Conservation (phyloP, 768 basidiomycete species). For the Lyophyllum semitale region DNA sequence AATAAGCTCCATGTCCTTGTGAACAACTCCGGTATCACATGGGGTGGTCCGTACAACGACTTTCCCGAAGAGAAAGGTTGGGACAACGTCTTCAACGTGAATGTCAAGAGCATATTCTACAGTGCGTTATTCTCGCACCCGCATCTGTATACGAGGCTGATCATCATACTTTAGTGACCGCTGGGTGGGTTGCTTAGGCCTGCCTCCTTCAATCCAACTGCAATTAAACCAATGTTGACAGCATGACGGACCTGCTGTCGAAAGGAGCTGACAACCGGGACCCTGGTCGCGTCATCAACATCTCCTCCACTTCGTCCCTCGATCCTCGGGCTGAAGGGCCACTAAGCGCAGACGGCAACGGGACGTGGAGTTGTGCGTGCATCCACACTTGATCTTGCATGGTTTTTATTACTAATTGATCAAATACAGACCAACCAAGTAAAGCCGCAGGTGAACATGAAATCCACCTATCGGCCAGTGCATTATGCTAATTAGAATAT, state of each 20-base stretch:
- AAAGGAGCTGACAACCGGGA: conserved; percentile 64
- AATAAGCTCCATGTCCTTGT: conserved; percentile 78
- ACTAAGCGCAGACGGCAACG: conserved; percentile 61
- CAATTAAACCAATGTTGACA: conserved; percentile 16
- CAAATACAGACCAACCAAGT: conserved; percentile 65
- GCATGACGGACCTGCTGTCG: conserved; percentile 59
- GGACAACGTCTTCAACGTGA: conserved; percentile 82
- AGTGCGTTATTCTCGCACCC: conserved; percentile 43
- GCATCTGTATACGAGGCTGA: neutral
- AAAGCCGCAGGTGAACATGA: conserved; percentile 68
- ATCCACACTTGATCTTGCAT: neutral
- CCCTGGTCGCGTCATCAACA: conserved; percentile 80
- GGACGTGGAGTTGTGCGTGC: conserved; percentile 81
- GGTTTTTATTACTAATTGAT: conserved; percentile 1
- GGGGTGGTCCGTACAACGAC: conserved; percentile 71
- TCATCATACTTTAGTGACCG: conserved; percentile 44
- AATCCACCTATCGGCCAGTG: neutral
- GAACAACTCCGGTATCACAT: conserved; percentile 81
- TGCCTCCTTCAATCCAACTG: no score
- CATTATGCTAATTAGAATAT: neutral
- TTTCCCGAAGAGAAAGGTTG: conserved; percentile 84
- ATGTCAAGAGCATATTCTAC: conserved; percentile 87
- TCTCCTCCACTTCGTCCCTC: conserved; percentile 71
- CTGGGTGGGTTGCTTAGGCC: conserved; percentile 35
- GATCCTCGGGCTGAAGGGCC: conserved; percentile 50